Percentiles rank a stretch among this genome's conserved stretches.
These are phyloP conservation scores for Butyriboletus loyo DNA, from an alignment of 768 basidiomycete genomes.

Conservation along the genomic window DNA sequence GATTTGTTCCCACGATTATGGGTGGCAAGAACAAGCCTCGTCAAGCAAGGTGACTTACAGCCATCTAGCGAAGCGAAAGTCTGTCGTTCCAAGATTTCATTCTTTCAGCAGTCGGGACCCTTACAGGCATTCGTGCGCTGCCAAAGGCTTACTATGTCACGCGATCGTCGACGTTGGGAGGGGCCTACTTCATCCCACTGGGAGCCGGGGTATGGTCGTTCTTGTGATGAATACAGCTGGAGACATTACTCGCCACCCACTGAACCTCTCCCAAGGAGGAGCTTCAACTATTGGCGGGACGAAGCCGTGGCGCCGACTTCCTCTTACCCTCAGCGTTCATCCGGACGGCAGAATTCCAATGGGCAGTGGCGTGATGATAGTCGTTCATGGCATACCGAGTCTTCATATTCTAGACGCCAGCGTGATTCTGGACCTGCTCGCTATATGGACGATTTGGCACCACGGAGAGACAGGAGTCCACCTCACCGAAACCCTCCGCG, in stretches of 20 bases:
- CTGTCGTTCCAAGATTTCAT: constrained; percentile 14
- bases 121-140: constrained; percentile 6
- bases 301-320: neutral
- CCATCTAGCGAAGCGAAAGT: neutral
- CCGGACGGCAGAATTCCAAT: constrained; percentile 2
- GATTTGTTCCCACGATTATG: neutral
- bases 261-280: neutral
- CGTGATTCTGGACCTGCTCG: constrained; percentile 4
- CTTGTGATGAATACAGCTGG: constrained; percentile 7
- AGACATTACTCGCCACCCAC: constrained; percentile 8
- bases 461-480: constrained; percentile 4
- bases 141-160: constrained; percentile 16
- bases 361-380: constrained; percentile 11
- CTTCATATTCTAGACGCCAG: constrained; percentile 9
- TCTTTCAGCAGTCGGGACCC: constrained; percentile 3
- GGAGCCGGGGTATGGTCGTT: neutral
- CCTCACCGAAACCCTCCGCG: constrained; percentile 1
- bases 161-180: constrained; percentile 11
- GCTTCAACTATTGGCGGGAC: constrained; percentile 28
- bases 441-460: constrained; percentile 2
- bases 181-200: constrained; percentile 5
- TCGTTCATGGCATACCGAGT: constrained; percentile 8
- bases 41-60: neutral
- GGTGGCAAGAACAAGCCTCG: neutral
- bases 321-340: constrained; percentile 3